Conservation (phyloP, 2,329 filamentous ascomycete species). For the Dendrostoma leiphaemia region DNA sequence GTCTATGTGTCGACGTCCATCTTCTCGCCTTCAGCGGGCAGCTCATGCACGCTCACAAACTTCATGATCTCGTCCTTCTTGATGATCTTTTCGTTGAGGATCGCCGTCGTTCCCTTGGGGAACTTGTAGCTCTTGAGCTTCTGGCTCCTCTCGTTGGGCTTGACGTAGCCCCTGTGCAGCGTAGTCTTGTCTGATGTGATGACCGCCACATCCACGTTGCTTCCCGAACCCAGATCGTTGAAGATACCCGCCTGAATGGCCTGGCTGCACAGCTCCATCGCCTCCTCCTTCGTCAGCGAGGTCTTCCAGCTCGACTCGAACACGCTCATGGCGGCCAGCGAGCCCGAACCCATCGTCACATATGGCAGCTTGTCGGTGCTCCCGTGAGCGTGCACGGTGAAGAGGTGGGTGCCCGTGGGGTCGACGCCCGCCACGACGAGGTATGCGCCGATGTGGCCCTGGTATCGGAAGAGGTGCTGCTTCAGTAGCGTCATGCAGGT, state of each 20-base stretch:
- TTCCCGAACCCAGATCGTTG: conserved; percentile 95
- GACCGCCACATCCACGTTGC: conserved; percentile 94
- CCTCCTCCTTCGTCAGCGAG: conserved; percentile 71
- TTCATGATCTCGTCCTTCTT: conserved; percentile 90
- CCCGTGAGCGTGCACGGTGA: conserved; percentile 97
- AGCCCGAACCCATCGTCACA: conserved; percentile 98
- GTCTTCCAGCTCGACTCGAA: conserved; percentile 96
- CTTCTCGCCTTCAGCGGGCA: conserved; percentile 67
- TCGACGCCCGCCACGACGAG: conserved; percentile 96
- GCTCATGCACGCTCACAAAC: conserved; percentile 87
- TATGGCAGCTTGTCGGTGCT: conserved; percentile 98
- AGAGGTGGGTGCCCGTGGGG: conserved; percentile 90
- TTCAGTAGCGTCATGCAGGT: conserved; percentile 99
- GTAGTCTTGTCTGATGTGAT: conserved; percentile 96
- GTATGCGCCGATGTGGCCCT: conserved; percentile 96
- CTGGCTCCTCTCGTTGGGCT: conserved; percentile 83
- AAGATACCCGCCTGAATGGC: conserved; percentile 97
- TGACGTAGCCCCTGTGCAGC: conserved; percentile 87
- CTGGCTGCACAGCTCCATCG: conserved; percentile 78
- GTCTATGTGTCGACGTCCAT: conserved; percentile 66
- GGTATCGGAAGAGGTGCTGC: conserved; percentile 98
- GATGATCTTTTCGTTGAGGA: conserved; percentile 94
- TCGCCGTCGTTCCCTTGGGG: conserved; percentile 86
- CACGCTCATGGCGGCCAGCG: conserved; percentile 93
- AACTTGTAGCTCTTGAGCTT: conserved; percentile 96